Evolutionary conservation across 1,139 yeast genomes (phyloP), one percentile per base, ranked within the genome.

Genomic region (Chernovozyma aurita): DNA sequence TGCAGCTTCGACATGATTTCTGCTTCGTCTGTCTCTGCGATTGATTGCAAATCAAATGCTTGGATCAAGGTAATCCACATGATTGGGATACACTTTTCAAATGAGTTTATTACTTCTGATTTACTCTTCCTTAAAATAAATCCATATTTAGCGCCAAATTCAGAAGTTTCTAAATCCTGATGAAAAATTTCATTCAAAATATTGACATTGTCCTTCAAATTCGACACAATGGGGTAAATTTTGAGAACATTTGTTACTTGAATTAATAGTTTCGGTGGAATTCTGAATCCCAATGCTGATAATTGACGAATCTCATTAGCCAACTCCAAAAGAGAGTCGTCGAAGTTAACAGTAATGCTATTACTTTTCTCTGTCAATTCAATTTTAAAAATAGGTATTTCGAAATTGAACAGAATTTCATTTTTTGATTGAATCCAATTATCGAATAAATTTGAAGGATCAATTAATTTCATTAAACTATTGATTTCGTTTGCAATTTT

Each of bases 61-160:
- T 71, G 74, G 0, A 72, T 57, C 15, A 83, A 52, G 11, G 71
- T 62, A 4, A 65, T 69, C 95, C 95, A 85, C 18, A 65, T 61
- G 3, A 77, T 50, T 2, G 53, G 44, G 15, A 60, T 38, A 3
- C 76, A 62, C 0, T 51, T 47, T 15, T 44, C 38, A 18, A 65
- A 41, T 3, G 39, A 34, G 1, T 37, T 28, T 6, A 59, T 55
- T 1, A 80, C 55, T 1, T 49, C 44, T 4, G 48, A 44, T 32
- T 70, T 65, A 25, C 66, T 66, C 0, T 63, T 61, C 4, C 56
- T 56, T 3, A 83, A 46, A 20, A 84, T 53, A 18, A 68, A 58
- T 2, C 64, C 65, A 28, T 69, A 61, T 15, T 66, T 70, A 8
- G 61, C 60, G 0, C 77, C 62, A 36, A 46, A 49, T 0, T 44